Percentiles rank a stretch among this genome's conserved stretches.
These are phyloP conservation scores for Plasmopara viticola DNA, from an alignment of 352 stramenopile genomes.

Conservation along the genomic window DNA sequence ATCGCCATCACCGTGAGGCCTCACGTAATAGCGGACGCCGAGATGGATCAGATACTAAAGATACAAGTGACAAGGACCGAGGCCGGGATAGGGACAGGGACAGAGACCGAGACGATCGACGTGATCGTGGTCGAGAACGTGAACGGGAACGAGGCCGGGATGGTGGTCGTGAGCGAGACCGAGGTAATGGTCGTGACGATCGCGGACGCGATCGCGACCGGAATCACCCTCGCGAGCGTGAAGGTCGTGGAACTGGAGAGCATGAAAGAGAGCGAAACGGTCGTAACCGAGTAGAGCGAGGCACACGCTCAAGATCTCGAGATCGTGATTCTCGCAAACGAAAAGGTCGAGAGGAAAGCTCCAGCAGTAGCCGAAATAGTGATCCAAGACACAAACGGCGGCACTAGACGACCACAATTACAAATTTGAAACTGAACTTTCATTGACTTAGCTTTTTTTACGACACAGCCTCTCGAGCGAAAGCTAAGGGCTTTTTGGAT, in stretches of 20 bases:
- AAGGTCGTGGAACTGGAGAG: conserved; percentile 23
- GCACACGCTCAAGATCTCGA: conserved; percentile 38
- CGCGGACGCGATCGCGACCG: conserved; percentile 18
- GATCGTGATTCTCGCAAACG: conserved; percentile 67
- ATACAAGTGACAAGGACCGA: conserved; percentile 20
- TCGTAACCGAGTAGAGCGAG: conserved; percentile 26
- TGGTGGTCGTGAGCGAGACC: conserved; percentile 8
- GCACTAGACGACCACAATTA: conserved; percentile 24
- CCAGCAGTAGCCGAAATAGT: conserved; percentile 22
- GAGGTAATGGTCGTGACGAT: not conserved
- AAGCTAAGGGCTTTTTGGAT: too few relatives aligned
- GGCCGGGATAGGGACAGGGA: conserved; percentile 10
- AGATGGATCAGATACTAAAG: conserved; percentile 18
- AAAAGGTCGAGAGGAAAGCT: conserved; percentile 46
- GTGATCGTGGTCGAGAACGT: conserved; percentile 14
- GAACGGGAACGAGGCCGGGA: conserved; percentile 9
- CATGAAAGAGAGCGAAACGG: conserved; percentile 27
- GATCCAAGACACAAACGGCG: conserved; percentile 40
- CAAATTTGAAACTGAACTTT: too few relatives aligned
- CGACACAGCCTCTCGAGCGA: too few relatives aligned
- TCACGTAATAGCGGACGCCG: conserved; percentile 15
- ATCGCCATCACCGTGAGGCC: conserved; percentile 31
- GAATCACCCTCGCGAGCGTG: conserved; percentile 31
- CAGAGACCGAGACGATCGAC: conserved; percentile 17
- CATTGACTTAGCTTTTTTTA: too few relatives aligned